Percentiles rank a stretch among this genome's conserved stretches.
Evolutionary conservation across 2,329 filamentous ascomycete species (phyloP).

Genomic region (Neonectria neomacrospora): DNA sequence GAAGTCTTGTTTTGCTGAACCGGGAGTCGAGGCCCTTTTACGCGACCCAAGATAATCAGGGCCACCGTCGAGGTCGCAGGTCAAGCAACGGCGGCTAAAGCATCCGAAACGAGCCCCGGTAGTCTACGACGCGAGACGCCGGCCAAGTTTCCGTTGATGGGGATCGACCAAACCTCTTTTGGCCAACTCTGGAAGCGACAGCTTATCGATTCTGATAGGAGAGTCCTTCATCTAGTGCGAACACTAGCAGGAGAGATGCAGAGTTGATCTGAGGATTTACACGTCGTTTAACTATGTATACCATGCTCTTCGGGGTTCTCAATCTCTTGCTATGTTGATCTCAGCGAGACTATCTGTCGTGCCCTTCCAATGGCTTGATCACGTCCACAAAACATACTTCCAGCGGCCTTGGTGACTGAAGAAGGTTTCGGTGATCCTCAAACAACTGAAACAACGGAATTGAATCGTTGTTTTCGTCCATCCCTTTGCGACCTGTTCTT

Average conservation of each 20-base stretch:
- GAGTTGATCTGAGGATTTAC: background rate
- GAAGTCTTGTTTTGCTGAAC: background rate
- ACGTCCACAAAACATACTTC: background rate
- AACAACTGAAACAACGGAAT: background rate
- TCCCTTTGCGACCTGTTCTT: background rate
- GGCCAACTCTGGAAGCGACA: background rate
- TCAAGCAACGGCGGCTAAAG: background rate
- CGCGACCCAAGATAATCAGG: background rate
- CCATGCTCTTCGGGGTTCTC: background rate
- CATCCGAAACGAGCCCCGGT: background rate
- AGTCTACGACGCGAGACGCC: background rate
- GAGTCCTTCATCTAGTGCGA: background rate
- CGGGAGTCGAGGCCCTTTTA: background rate
- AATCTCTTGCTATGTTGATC: background rate
- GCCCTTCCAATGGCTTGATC: background rate
- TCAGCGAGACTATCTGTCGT: background rate
- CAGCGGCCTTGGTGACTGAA: background rate
- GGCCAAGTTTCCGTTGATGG: background rate
- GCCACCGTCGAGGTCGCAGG: background rate
- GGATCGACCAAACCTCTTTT: background rate
- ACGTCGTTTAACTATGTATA: background rate
- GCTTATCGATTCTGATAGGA: background rate
- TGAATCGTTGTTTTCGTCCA: slow-evolving; percentile 12
- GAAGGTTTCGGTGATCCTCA: background rate
- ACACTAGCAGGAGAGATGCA: background rate